phyloP scores from a whole-genome alignment of 371 early-diverging fungal genomes.

The Mortierella sp. region DNA sequence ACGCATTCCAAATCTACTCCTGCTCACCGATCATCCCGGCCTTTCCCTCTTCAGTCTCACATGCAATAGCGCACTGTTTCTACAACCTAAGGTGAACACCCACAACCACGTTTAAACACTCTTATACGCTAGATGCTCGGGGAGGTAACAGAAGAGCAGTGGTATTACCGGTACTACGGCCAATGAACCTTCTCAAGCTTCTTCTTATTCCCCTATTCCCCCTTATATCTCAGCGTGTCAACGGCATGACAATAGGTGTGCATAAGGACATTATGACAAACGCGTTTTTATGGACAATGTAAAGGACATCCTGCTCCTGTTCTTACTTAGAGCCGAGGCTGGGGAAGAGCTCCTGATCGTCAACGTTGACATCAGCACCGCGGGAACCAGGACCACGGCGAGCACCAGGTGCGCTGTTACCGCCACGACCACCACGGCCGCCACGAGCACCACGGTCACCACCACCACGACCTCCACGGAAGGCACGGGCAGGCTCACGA shows the following conservation, averaged over 20 bases:
- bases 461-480: slow-evolving; percentile 46
- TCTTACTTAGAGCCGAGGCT: slow-evolving; percentile 75
- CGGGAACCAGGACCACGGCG: slow-evolving; percentile 55
- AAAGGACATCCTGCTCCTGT: neutral
- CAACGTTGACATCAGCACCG: slow-evolving; percentile 71
- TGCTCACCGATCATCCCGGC: no score
- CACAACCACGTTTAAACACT: neutral
- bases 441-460: slow-evolving; percentile 55
- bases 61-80: no score
- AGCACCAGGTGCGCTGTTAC: slow-evolving; percentile 30
- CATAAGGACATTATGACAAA: neutral
- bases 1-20: no score
- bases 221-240: neutral
- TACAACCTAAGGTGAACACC: no score
- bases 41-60: no score
- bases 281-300: slow-evolving; percentile 4
- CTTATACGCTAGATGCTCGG: no score
- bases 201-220: no score
- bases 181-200: no score
- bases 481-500: no score
- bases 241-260: neutral
- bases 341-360: slow-evolving; percentile 83
- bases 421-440: slow-evolving; percentile 53
- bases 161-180: no score
- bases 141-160: no score